phyloP scores from a whole-genome alignment of 495 filamentous ascomycete species.

The Penicillium bovifimosum region DNA sequence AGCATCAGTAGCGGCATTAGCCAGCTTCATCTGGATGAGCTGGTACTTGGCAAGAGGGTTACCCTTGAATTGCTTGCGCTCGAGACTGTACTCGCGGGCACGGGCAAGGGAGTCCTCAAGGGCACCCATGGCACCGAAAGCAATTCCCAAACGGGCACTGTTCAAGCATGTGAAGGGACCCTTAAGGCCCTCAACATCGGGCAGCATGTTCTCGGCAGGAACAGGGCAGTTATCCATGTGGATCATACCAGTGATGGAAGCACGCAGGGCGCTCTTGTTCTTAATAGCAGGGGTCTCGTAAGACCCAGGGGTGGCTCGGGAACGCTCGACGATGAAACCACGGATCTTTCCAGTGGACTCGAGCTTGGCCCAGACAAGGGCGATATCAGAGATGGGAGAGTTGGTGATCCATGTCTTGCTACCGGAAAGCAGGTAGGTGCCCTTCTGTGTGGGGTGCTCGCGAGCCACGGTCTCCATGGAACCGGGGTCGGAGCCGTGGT shows the following conservation, averaged over 20 bases:
- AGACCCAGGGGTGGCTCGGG: conserved; percentile 75
- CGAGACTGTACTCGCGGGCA: conserved; percentile 79
- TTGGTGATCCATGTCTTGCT: conserved; percentile 99
- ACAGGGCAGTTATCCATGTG: conserved; percentile 89
- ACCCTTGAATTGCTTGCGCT: conserved; percentile 92
- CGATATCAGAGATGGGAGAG: conserved; percentile 84
- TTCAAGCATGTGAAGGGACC: conserved; percentile 95
- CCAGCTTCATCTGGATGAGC: conserved; percentile 96
- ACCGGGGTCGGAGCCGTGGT: conserved; percentile 94
- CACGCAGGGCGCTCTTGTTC: conserved; percentile 90
- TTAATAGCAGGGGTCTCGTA: conserved; percentile 89
- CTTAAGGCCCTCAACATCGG: conserved; percentile 76
- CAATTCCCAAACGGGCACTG: conserved; percentile 86
- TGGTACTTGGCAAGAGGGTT: conserved; percentile 97
- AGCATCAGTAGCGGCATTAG: conserved; percentile 85
- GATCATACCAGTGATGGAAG: conserved; percentile 97
- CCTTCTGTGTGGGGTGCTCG: conserved; percentile 81
- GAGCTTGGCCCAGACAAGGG: conserved; percentile 93
- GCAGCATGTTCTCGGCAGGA: conserved; percentile 88
- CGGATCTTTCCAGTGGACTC: conserved; percentile 87
- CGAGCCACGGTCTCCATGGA: conserved; percentile 89
- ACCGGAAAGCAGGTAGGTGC: conserved; percentile 73
- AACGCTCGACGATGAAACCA: conserved; percentile 85
- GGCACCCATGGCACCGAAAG: conserved; percentile 88
- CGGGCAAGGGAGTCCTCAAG: conserved; percentile 83